Evolutionary conservation across 2,329 filamentous ascomycete species (phyloP).

Genomic region (Aspergillus versicolor): DNA sequence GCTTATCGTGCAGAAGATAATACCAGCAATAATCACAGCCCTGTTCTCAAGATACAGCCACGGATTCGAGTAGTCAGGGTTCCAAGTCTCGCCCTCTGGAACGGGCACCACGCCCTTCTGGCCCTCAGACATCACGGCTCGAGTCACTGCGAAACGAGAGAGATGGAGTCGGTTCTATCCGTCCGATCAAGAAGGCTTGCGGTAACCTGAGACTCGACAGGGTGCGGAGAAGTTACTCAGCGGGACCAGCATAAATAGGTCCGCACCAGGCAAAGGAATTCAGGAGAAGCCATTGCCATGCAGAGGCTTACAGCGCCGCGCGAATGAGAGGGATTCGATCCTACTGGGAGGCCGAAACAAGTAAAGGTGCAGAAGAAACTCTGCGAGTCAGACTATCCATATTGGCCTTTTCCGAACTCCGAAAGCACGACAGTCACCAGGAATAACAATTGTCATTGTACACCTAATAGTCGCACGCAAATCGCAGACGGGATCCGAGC

Average conservation of each 20-base stretch:
- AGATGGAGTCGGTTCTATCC: neutral
- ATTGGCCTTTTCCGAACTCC: too few species aligned
- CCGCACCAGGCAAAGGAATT: neutral
- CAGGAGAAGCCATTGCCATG: neutral
- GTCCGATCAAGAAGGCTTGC: too few species aligned
- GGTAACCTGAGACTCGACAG: neutral
- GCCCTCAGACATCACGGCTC: neutral
- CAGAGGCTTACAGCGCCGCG: too few species aligned
- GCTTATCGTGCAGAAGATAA: conserved; percentile 5
- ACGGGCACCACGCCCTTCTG: conserved; percentile 2
- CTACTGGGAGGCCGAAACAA: too few species aligned
- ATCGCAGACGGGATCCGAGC: too few species aligned
- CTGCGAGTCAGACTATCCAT: too few species aligned
- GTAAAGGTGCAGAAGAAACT: too few species aligned
- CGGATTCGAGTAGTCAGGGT: conserved; percentile 12
- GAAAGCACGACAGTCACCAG: too few species aligned
- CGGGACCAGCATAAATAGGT: neutral
- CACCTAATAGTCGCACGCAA: too few species aligned
- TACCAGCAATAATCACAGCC: conserved; percentile 3
- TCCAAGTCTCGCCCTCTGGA: conserved; percentile 9
- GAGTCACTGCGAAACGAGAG: too few species aligned
- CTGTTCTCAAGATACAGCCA: conserved; percentile 8
- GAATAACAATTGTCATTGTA: too few species aligned
- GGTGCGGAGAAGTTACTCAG: neutral
- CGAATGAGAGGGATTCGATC: too few species aligned